Conservation (phyloP, 2,329 filamentous ascomycete genomes). For the Fusarium sp. region DNA sequence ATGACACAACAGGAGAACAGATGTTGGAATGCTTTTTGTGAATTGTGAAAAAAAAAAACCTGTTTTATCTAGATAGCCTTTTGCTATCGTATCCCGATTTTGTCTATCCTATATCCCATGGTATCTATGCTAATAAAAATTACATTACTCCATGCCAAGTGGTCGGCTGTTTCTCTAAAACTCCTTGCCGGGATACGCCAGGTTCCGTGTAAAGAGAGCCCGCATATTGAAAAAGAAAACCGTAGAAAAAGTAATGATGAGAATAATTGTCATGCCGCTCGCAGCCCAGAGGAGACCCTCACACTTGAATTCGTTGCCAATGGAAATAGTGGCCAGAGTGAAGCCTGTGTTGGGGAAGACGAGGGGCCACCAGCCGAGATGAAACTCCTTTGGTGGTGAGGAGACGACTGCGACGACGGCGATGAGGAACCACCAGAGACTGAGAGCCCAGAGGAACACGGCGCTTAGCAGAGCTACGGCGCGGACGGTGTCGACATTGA, state of each 20-base stretch:
- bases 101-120: conserved; percentile 16
- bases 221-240: conserved; percentile 57
- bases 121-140: neutral
- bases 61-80: neutral
- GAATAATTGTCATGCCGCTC: conserved; percentile 63
- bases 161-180: conserved; percentile 56
- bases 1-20: neutral
- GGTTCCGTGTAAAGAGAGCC: conserved; percentile 64
- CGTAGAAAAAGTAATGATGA: conserved; percentile 57
- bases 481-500: conserved; percentile 58
- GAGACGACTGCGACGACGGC: conserved; percentile 50
- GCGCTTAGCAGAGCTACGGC: conserved; percentile 61
- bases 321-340: conserved; percentile 66
- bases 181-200: conserved; percentile 65
- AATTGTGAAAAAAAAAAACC: neutral
- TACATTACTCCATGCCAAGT: conserved; percentile 42
- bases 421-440: conserved; percentile 68
- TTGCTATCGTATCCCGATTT: conserved; percentile 6
- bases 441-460: conserved; percentile 74
- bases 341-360: conserved; percentile 73
- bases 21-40: neutral
- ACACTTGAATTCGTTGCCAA: conserved; percentile 62
- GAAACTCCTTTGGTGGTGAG: conserved; percentile 62
- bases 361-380: conserved; percentile 74
- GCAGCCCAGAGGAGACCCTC: conserved; percentile 60